Base-by-base conservation (phyloP, 495 filamentous ascomycete genomes). In the Aspergillus nanangensis region DNA sequence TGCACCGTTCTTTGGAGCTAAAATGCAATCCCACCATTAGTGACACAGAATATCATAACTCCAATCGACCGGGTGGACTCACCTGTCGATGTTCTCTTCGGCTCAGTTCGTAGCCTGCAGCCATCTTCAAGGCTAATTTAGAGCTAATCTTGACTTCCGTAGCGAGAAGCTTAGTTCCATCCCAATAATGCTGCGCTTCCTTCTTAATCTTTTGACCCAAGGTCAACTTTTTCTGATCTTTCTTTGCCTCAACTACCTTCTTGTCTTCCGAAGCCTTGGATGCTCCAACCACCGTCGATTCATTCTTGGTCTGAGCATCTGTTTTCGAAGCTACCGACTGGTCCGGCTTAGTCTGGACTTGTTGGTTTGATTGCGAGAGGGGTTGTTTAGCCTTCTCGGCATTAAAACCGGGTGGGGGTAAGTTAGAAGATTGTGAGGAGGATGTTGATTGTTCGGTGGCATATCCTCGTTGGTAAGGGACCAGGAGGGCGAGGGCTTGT, bases 121-220 rank as follows among this genome's bases (percentile, higher is more conserved):
- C 92, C 93, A 99, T 99, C 75, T 96, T 96, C 62, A 95, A 62
- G 1, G 90, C 93, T 50, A 99, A 70, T 29, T 85, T 85, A 9
- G 82, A 85, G 66, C 90, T 96, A 59, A 99, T 99, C 65, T 72
- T 85, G 47, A 96, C 85, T 68, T 99, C 93, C 1, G 87, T 86
- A 19, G 87, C 89, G 55, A 99, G 75, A 51, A 99, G 73, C 67
- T 99, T 99, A n/a, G 91, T 99, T 29, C 93, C 93, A 76, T 99
- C 93, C 93, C 93, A 97, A 71, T 97, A 99, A 64, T 99, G 93
- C 49, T 83, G 78, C 13, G 75, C 73, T 61, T 97, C 93, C 60
- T 88, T 87, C 76, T 95, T 97, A 55, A 97, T 78, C 72, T 90
- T 95, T 61, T 96, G 89, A 63, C 79, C 82, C 3, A 97, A 31